Evolutionary conservation across 2,329 filamentous ascomycete species (phyloP), one percentile per base, ranked within the genome.

Genomic region (Sarocladium kiliense): DNA sequence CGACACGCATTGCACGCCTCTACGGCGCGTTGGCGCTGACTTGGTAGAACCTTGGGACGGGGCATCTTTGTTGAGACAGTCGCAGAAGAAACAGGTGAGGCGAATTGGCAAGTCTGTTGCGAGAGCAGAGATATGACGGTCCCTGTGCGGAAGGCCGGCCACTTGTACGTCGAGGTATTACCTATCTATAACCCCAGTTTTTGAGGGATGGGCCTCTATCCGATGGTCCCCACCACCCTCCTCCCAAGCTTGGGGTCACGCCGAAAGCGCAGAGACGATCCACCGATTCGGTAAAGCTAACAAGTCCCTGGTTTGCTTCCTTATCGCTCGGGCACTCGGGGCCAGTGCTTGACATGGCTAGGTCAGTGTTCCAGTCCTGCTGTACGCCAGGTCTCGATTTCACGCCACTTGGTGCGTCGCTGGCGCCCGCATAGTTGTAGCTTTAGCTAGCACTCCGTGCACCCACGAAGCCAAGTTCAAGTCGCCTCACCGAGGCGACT

Each of bases 1-100:
- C 76, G 72, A 59, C 78, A 81, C 5, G 71, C 63, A 47, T 71
- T 68, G 59, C 78, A 80, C 7, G 78, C 78, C 56, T 77, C 74
- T 21, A 70, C 71, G 16, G 75, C 75, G 39, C 78, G 71, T 56
- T 75, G 72, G 3, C 78, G 74, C 57, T 79, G 73, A 49, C 74
- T 72, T 1, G 75, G 74, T 18, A 69, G 71, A 21, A 81, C 76
- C 59, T 74, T 79, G 12, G 77, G 77, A 21, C 78, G 77, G 56
- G 77, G 77, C 78, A 81, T 81, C 26, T 39, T 41, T 23, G 11
- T 6, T 21, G 5, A n/a, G 6, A 47, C 44, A 47, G 39, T 14
- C 39, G 23, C n/a, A 44, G 25, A 16, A 36, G 30, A n/a, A 5
- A 19, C 4, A n/a, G 7, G n/a, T 36, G 18, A 49, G 23, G 26